phyloP scores from a whole-genome alignment of 129 eudicot species.

The Erigeron canadensis region DNA sequence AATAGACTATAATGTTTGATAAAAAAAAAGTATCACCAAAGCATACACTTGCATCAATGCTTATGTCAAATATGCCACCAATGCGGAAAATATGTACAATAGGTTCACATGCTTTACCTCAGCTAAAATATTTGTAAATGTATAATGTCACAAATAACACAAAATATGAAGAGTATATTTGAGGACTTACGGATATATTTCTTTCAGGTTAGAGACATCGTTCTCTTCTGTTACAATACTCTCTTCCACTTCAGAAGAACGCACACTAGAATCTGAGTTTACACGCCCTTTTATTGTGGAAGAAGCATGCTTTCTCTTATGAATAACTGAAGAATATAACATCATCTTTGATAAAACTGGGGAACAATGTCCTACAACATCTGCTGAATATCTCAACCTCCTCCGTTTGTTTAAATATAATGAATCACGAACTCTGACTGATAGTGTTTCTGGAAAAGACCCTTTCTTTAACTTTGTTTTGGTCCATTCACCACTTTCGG shows the following conservation, averaged over 20 bases:
- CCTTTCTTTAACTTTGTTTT: constrained; percentile 20
- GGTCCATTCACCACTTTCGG: constrained; percentile 32
- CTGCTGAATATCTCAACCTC: constrained; percentile 37
- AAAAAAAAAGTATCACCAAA: background rate
- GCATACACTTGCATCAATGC: background rate
- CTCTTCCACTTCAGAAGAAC: constrained; percentile 51
- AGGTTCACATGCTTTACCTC: background rate
- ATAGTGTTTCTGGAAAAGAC: constrained; percentile 26
- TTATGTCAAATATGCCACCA: background rate
- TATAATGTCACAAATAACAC: background rate
- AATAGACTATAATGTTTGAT: background rate
- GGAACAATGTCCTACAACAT: constrained; percentile 32
- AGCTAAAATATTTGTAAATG: background rate
- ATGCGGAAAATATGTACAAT: background rate
- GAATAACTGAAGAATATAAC: constrained; percentile 37
- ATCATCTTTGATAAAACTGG: constrained; percentile 38
- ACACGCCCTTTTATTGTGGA: constrained; percentile 27
- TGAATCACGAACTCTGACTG: constrained; percentile 25
- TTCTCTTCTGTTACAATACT: constrained; percentile 36
- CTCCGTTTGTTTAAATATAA: constrained; percentile 10
- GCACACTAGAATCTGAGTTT: constrained; percentile 49
- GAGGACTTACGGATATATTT: constrained; percentile 41
- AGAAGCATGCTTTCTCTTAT: constrained; percentile 40
- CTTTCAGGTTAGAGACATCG: constrained; percentile 26
- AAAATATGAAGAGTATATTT: background rate